Conservation (phyloP, 441 rosid genomes). For the Metrosideros polymorpha region DNA sequence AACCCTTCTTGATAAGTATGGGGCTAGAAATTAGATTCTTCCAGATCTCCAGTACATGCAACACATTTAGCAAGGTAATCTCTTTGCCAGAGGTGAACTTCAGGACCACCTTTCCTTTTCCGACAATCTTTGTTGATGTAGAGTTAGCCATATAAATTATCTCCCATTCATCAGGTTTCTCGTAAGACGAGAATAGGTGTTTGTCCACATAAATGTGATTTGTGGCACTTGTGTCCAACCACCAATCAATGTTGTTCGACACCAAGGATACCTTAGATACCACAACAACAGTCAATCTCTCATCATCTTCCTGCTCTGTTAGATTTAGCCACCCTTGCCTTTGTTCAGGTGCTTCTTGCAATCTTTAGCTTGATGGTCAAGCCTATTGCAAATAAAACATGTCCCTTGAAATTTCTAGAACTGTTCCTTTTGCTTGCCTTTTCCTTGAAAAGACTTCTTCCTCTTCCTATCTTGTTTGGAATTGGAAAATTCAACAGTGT, state of each 20-base stretch:
- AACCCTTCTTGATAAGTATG: neutral
- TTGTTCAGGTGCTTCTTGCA: neutral
- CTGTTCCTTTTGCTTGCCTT: neutral
- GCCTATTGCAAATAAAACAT: neutral
- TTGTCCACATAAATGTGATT: neutral
- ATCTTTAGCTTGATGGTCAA: neutral
- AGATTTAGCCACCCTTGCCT: neutral
- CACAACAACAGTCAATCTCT: neutral
- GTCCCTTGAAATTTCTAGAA: neutral
- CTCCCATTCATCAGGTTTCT: neutral
- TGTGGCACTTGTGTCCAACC: neutral
- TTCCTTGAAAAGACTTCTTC: neutral
- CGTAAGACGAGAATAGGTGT: fast-evolving
- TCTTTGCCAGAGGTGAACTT: neutral
- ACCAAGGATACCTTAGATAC: neutral
- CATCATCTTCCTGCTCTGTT: neutral
- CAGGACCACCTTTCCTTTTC: fast-evolving
- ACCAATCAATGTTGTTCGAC: neutral
- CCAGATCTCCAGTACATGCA: fast-evolving
- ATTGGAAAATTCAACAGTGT: neutral
- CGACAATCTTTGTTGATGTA: fast-evolving
- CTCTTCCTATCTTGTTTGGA: neutral
- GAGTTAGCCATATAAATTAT: neutral
- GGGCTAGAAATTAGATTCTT: neutral
- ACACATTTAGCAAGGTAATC: neutral